A percentile compares a stretch with the other conserved stretches of the same genome.
phyloP scores from a whole-genome alignment of 2,329 filamentous ascomycete species.

The Diplodia intermedia region DNA sequence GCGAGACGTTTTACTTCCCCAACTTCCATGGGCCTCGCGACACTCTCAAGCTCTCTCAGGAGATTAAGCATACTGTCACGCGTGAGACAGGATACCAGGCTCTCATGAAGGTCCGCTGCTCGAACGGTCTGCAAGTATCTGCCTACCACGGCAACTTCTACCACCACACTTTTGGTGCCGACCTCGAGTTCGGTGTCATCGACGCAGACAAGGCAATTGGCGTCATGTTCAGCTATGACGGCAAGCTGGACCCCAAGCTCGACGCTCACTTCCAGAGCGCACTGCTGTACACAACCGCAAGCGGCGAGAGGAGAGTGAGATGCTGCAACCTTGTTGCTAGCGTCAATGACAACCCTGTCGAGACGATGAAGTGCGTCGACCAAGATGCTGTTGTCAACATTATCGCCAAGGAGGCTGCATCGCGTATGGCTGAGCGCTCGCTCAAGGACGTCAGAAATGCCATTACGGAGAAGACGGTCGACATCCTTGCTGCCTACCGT shows the following conservation, averaged over 20 bases:
- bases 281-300: constrained; percentile 89
- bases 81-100: constrained; percentile 95
- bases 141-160: constrained; percentile 97
- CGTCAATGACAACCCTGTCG: constrained; percentile 82
- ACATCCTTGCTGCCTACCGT: constrained; percentile 88
- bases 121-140: constrained; percentile 90
- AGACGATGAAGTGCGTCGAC: constrained; percentile 90
- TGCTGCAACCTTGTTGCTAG: constrained; percentile 94
- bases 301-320: constrained; percentile 85
- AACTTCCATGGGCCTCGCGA: constrained; percentile 93
- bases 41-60: constrained; percentile 79
- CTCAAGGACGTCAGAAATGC: constrained; percentile 85
- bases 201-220: constrained; percentile 93
- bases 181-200: constrained; percentile 90
- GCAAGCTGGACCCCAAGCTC: constrained; percentile 94
- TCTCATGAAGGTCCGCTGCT: constrained; percentile 97
- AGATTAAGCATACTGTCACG: constrained; percentile 84
- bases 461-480: constrained; percentile 89
- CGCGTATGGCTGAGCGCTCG: constrained; percentile 77
- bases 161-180: constrained; percentile 92
- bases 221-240: constrained; percentile 92
- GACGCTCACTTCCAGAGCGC: constrained; percentile 98
- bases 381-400: constrained; percentile 91
- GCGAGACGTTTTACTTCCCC: constrained; percentile 95
- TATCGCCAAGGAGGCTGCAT: constrained; percentile 90